These are phyloP conservation scores for Kuraishia hungarica DNA, from an alignment of 805 yeast species.

Conservation along the genomic window DNA sequence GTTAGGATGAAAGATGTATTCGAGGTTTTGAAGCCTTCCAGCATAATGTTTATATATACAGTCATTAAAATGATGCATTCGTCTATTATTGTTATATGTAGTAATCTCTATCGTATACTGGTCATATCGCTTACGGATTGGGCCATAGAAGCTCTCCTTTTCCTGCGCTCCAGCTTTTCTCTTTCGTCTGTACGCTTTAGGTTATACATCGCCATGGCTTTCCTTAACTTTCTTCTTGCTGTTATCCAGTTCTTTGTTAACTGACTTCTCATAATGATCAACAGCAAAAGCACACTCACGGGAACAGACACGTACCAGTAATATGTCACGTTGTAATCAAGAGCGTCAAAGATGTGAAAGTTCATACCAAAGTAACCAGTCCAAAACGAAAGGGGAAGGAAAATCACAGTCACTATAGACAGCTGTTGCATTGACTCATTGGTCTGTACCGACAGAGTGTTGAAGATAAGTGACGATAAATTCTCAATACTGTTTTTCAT, in stretches of 20 bases:
- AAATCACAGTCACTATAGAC: conserved; percentile 48
- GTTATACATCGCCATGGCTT: not conserved
- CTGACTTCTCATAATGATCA: conserved; percentile 25
- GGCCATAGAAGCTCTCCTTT: not conserved
- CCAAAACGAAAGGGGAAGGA: conserved; percentile 50
- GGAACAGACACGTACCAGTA: conserved; percentile 41
- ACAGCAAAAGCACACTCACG: conserved; percentile 26
- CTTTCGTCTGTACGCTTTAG: not conserved
- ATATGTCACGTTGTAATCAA: conserved; percentile 28
- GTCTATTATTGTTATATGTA: not conserved
- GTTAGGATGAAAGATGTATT: not conserved
- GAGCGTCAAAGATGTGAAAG: conserved; percentile 31
- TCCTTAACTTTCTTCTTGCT: not conserved
- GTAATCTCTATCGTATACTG: not conserved
- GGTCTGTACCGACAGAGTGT: conserved; percentile 47
- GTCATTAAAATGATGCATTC: not conserved
- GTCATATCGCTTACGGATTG: not conserved
- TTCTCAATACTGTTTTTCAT: conserved; percentile 46
- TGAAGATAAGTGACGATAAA: conserved; percentile 43
- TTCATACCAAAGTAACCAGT: conserved; percentile 59
- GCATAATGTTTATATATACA: too few species aligned
- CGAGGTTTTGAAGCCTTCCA: not conserved
- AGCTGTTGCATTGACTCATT: conserved; percentile 46
- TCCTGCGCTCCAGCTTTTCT: not conserved
- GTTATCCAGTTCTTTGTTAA: not conserved